phyloP scores from a whole-genome alignment of 2,329 filamentous ascomycete species.

The Penicillium griseofulvum region DNA sequence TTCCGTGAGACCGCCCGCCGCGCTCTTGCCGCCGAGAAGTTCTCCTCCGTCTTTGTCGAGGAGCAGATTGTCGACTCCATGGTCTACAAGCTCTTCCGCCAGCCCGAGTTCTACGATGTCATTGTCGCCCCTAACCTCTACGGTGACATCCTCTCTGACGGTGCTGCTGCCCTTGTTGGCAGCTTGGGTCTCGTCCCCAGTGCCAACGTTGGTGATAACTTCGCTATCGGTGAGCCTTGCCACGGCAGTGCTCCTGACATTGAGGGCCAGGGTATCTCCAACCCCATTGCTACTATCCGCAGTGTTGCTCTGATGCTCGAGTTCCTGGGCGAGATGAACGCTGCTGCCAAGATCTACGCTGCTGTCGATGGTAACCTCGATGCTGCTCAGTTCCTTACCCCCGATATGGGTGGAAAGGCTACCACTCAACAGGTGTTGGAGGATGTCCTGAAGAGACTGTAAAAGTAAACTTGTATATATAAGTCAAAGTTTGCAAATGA shows the following conservation, averaged over 20 bases:
- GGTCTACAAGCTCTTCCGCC: conserved; percentile 99
- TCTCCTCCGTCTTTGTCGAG: conserved; percentile 68
- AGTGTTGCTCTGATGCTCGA: conserved; percentile 94
- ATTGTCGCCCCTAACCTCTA: conserved; percentile 98
- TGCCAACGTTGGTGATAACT: conserved; percentile 90
- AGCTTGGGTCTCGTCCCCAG: conserved; percentile 88
- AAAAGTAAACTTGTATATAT: conserved; percentile 35
- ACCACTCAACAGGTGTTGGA: conserved; percentile 82
- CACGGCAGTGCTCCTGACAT: conserved; percentile 96
- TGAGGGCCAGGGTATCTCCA: conserved; percentile 85
- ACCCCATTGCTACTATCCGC: conserved; percentile 91
- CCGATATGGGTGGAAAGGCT: conserved; percentile 85
- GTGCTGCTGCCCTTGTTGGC: conserved; percentile 88
- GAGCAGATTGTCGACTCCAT: conserved; percentile 99
- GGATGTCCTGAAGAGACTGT: conserved; percentile 82
- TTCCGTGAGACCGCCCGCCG: conserved; percentile 79
- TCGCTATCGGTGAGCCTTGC: conserved; percentile 97
- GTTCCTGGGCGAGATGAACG: conserved; percentile 83
- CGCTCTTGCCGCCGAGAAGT: conserved; percentile 66
- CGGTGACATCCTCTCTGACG: conserved; percentile 94
- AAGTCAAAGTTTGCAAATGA: conserved; percentile 4
- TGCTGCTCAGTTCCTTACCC: conserved; percentile 77
- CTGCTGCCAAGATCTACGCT: conserved; percentile 83
- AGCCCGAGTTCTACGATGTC: conserved; percentile 92
- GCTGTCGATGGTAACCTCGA: conserved; percentile 88